Conservation (phyloP, 2,329 filamentous ascomycete genomes). For the Bipolaris sorokiniana region DNA sequence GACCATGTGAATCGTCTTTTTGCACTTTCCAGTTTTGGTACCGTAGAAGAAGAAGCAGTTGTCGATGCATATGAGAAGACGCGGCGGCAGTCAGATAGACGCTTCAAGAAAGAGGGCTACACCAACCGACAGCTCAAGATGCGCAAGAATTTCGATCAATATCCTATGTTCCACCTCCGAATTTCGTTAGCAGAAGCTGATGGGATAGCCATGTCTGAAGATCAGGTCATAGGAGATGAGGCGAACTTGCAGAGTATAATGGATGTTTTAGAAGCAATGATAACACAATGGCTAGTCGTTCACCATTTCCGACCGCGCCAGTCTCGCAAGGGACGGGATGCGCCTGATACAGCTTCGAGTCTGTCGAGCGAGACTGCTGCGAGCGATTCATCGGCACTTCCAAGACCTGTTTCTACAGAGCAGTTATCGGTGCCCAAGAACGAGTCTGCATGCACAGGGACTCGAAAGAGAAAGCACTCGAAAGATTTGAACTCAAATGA, state of each 20-base stretch:
- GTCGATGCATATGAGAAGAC: constrained; percentile 49
- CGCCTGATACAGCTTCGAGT: constrained; percentile 7
- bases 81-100: constrained; percentile 46
- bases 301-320: constrained; percentile 68
- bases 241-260: constrained; percentile 60
- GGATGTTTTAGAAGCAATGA: constrained; percentile 71
- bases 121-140: constrained; percentile 60
- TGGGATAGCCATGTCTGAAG: constrained; percentile 20
- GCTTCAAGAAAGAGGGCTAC: constrained; percentile 56
- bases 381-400: not conserved
- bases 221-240: constrained; percentile 33
- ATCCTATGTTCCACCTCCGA: constrained; percentile 88
- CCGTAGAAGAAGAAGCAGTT: constrained; percentile 55
- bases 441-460: not conserved
- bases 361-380: not conserved
- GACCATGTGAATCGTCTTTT: constrained; percentile 81
- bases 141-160: constrained; percentile 74
- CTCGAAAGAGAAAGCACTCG: constrained; percentile 33
- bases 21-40: constrained; percentile 75
- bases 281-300: constrained; percentile 75
- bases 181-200: constrained; percentile 55
- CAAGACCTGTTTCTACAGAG: not conserved
- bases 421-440: not conserved
- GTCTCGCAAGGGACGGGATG: constrained; percentile 18
- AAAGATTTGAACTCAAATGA: not conserved